These are phyloP conservation scores for Dillenia turbinata DNA, from an alignment of 164 flowering plant species.

Conservation along the genomic window DNA sequence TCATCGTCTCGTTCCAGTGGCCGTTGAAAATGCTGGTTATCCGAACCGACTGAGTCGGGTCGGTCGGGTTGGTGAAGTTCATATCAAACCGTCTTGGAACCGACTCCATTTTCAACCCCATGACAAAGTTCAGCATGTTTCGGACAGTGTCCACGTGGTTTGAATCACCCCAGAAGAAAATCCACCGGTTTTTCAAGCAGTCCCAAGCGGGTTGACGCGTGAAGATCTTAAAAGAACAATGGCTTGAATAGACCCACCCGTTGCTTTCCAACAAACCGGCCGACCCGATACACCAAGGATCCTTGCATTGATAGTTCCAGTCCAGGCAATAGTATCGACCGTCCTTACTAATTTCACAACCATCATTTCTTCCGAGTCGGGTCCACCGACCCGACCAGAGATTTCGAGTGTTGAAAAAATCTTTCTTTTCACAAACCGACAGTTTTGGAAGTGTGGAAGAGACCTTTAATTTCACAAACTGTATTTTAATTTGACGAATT, in stretches of 20 bases:
- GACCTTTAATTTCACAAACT: constrained; percentile 18
- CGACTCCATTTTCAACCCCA: constrained; percentile 36
- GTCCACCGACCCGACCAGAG: constrained; percentile 94
- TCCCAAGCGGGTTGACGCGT: constrained; percentile 67
- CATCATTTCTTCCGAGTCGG: constrained; percentile 59
- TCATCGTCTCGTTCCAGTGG: constrained; percentile 57
- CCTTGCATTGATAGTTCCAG: constrained; percentile 42
- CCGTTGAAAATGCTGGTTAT: constrained; percentile 96
- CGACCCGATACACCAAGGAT: constrained; percentile 83
- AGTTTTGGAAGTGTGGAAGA: constrained; percentile 35
- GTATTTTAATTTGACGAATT: constrained; percentile 43
- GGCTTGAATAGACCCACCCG: constrained; percentile 94
- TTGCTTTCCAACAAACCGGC: constrained; percentile 81
- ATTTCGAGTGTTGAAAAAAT: constrained; percentile 33
- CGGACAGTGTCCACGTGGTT: constrained; percentile 91
- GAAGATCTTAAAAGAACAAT: constrained; percentile 70
- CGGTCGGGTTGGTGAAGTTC: constrained; percentile 68
- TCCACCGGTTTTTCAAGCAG: constrained; percentile 73
- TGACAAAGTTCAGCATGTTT: constrained; percentile 77
- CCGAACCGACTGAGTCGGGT: constrained; percentile 53
- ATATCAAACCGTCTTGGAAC: constrained; percentile 71
- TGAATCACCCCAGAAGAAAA: constrained; percentile 99
- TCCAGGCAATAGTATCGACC: constrained; percentile 73
- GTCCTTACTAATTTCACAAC: constrained; percentile 56
- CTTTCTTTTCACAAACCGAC: constrained; percentile 38